A percentile compares a stretch with the other conserved stretches of the same genome.
These are phyloP conservation scores for Spirogloea muscicola DNA, from an alignment of 139 green algal species.

Conservation along the genomic window DNA sequence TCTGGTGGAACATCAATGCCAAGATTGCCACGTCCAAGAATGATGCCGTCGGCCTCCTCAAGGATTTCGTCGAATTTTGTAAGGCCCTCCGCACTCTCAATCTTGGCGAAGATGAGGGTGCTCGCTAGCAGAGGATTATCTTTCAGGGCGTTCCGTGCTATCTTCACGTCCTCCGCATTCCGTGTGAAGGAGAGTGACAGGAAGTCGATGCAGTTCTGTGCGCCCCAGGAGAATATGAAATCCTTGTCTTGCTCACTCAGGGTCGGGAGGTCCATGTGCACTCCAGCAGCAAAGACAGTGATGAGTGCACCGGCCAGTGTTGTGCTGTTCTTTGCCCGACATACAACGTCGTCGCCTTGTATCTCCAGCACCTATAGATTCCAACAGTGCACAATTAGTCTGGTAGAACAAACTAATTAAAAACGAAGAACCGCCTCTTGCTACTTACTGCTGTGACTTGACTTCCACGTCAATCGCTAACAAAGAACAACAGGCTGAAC, in stretches of 20 bases:
- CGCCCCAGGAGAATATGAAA: slow-evolving; percentile 85
- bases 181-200: slow-evolving; percentile 97
- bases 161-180: slow-evolving; percentile 78
- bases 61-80: slow-evolving; percentile 95
- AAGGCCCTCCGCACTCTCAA: slow-evolving; percentile 98
- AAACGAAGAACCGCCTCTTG: too few relatives aligned
- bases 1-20: slow-evolving; percentile 99
- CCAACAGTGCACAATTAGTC: too few relatives aligned
- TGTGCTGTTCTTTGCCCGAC: slow-evolving; percentile 86
- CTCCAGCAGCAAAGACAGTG: slow-evolving; percentile 42
- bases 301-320: slow-evolving; percentile 92
- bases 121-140: neutral
- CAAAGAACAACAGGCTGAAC: too few relatives aligned
- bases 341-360: slow-evolving; percentile 56
- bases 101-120: slow-evolving; percentile 82
- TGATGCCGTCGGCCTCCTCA: slow-evolving; percentile 77
- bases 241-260: slow-evolving; percentile 91
- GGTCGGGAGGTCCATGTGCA: slow-evolving; percentile 75
- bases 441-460: too few relatives aligned
- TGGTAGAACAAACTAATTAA: too few relatives aligned
- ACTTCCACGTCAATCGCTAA: too few relatives aligned
- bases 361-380: slow-evolving; percentile 38
- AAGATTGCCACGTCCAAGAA: slow-evolving; percentile 90
- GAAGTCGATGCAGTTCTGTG: slow-evolving; percentile 96
- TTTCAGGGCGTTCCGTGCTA: neutral